Base-by-base conservation (phyloP, 768 basidiomycete species). In the Russula sp. region DNA sequence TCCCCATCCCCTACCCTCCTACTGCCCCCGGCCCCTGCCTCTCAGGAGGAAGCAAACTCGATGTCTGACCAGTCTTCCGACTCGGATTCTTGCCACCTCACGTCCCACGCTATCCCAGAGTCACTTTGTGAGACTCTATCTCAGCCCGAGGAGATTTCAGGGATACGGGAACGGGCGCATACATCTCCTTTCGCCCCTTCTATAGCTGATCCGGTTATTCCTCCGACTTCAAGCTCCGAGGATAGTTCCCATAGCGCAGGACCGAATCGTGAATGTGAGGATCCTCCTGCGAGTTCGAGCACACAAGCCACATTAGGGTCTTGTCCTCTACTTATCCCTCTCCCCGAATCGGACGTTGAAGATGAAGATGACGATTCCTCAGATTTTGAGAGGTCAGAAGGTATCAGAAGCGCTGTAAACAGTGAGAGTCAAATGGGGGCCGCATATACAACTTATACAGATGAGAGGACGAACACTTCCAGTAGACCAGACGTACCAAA, bases 271-370 rank as follows among this genome's bases (percentile, higher is more conserved):
- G 40, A 18, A 27, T 35, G 2, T 47, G 55, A 34, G 40, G 16
- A 1, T 4, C 40, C 18, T 47, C 18, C 18, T 16, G 27, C 16
- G 22, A 44, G 20, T 45, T 45, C n/a, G 4, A 40, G 27, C 11
- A 3, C 13, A 34, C 39, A 4, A 0, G 27, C 20, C 18, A 34
- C 14, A 5, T n/a, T 22, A 20, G 32, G 34, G 31, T 14, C 34
- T 27, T 22, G 4, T 37, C 61, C 61, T 31, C 10, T 13, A 11
- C 32, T 51, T 27, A 35, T 57, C 18, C 61, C 61, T 8, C 55
- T 62, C 16, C 61, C 61, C 11, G 56, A 62, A 10, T 62, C 61
- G 10, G 61, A 62, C 35, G 48, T 27, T 3, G 61, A 62, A 22
- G 62, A 62, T 16, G 49, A 56, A 27, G 39, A 16, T 11, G n/a